Evolutionary conservation across 2,329 filamentous ascomycete genomes (phyloP).

Genomic region (Diaporthe ampelina): DNA sequence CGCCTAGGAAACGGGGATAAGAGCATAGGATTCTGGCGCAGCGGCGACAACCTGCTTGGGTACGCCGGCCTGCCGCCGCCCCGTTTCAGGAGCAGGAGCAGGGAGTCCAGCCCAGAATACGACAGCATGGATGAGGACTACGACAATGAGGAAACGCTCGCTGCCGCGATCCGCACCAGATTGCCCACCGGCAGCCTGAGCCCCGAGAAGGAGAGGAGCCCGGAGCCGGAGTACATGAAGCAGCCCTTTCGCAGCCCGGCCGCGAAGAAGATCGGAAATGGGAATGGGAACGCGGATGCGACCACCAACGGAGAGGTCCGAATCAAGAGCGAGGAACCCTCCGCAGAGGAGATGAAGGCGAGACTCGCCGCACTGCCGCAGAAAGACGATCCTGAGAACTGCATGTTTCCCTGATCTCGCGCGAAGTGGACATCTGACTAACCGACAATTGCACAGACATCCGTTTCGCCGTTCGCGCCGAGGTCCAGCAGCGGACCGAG

Average conservation of each 20-base stretch:
- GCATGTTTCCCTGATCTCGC: constrained; percentile 54
- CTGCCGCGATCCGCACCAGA: constrained; percentile 67
- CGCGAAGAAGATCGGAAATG: constrained; percentile 55
- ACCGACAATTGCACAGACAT: constrained; percentile 72
- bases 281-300: constrained; percentile 24
- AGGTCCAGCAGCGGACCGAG: constrained; percentile 89
- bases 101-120: constrained; percentile 52
- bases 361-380: constrained; percentile 49
- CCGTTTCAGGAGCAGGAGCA: constrained; percentile 27
- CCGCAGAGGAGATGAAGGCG: constrained; percentile 45
- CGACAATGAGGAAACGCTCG: constrained; percentile 59
- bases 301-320: constrained; percentile 34
- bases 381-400: constrained; percentile 61
- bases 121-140: constrained; percentile 53
- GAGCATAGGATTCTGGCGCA: constrained; percentile 73
- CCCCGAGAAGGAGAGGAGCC: constrained; percentile 67
- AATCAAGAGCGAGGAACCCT: constrained; percentile 42
- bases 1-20: constrained; percentile 71
- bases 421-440: constrained; percentile 35
- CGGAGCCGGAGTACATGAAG: constrained; percentile 55
- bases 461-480: constrained; percentile 87
- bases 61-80: constrained; percentile 43
- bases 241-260: constrained; percentile 49
- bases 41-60: constrained; percentile 50
- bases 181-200: constrained; percentile 69